Evolutionary conservation across 225 moss, liverwort and hornwort species (phyloP), one percentile per base, ranked within the genome.

Genomic region (Lunularia cruciata): DNA sequence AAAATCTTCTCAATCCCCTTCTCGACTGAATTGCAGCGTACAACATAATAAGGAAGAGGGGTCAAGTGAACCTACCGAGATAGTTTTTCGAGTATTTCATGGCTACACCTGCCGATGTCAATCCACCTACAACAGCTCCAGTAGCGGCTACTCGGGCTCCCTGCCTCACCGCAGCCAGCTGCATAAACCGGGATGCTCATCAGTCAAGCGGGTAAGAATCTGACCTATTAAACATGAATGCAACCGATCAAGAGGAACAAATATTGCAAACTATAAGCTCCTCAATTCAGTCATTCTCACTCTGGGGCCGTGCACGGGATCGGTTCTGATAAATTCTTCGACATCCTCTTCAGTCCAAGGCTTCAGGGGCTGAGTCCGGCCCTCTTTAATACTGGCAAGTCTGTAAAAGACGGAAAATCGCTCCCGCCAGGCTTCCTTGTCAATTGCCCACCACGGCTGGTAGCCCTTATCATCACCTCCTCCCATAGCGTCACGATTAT

Each of bases 401-500:
- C 86, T 83, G 85, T 90, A 90, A 59, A 86, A 79, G 4, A 83
- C 73, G 4, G 84, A 53, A 25, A 95, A 82, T 0, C 71, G 85
- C 74, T 92, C 90, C 11, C 95, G 95, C 92, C 95, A 95, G 13
- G 88, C 92, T 10, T 82, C 88, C 73, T 90, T 92, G 77, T 95
- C 92, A 57, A 92, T 88, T 39, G 88, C 87, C 92, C 95, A 95
- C 92, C 95, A 90, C 38, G 95, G 92, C 76, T 81, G 84, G 72
- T 86, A 83, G 18, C 86, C 84, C 32, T 72, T 73, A 65, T 79
- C 51, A 8, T 59, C 51, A 3, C 69, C 79, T 7, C 72, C 73
- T 69, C 83, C 81, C 81, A 81, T 78, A 58, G 51, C 48, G 46
- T 35, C 18, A 18, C 36, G n/a, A n/a, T n/a, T n/a, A 7, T 58